phyloP scores from a whole-genome alignment of 192 early-diverging fungal species.

The Phlyctochytrium arcticum region DNA sequence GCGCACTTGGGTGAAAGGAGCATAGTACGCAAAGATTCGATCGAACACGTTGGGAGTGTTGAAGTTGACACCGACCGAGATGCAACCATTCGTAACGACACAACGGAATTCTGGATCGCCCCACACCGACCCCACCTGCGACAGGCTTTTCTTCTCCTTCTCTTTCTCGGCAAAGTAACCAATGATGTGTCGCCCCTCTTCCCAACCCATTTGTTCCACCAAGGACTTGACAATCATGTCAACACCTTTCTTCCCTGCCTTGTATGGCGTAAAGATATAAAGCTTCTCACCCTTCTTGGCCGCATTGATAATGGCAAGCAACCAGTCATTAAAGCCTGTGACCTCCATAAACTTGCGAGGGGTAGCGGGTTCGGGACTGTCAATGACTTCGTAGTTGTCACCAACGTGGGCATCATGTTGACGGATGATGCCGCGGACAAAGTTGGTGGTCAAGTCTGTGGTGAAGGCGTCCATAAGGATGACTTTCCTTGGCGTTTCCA shows the following conservation, averaged over 20 bases:
- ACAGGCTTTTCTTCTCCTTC: conserved; percentile 7
- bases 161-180: conserved; percentile 21
- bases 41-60: conserved; percentile 9
- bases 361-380: neutral
- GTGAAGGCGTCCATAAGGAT: conserved; percentile 21
- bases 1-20: neutral
- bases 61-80: conserved; percentile 25
- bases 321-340: conserved; percentile 3
- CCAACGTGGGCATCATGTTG: neutral
- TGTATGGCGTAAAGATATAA: conserved; percentile 17
- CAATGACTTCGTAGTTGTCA: neutral
- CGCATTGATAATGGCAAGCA: neutral
- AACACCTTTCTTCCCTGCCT: conserved; percentile 1
- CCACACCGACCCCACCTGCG: conserved; percentile 5
- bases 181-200: neutral
- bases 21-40: neutral
- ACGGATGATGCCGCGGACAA: neutral
- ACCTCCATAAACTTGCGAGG: conserved; percentile 1
- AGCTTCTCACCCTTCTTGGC: conserved; percentile 7
- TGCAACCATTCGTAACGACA: conserved; percentile 16
- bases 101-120: neutral
- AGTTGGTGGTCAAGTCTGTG: neutral
- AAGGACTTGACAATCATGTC: neutral
- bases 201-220: neutral
- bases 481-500: conserved; percentile 12